Evolutionary conservation across 768 basidiomycete species (phyloP).

Genomic region (Trametes sanguinea): DNA sequence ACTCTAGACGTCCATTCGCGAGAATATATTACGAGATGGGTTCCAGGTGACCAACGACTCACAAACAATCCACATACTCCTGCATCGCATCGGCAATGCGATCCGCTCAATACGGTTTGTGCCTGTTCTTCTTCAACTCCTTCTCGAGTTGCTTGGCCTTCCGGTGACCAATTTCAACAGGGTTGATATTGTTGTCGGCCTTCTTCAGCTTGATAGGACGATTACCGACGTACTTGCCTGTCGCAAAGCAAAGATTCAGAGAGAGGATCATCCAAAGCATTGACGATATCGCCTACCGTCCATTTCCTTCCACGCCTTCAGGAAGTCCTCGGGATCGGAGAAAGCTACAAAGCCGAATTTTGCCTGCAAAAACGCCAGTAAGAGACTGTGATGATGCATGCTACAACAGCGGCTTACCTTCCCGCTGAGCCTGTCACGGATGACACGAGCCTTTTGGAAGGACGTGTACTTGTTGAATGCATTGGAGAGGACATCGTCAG

Average conservation of each 20-base stretch:
- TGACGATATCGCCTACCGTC: slow-evolving; percentile 63
- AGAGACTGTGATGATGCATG: slow-evolving; percentile 11
- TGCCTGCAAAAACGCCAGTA: slow-evolving; percentile 52
- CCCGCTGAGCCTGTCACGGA: slow-evolving; percentile 89
- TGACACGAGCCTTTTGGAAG: slow-evolving; percentile 94
- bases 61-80: slow-evolving; percentile 14
- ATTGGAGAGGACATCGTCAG: slow-evolving; percentile 89
- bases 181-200: slow-evolving; percentile 84
- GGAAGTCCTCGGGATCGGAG: slow-evolving; percentile 96
- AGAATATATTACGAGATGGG: no score
- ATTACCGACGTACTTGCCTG: slow-evolving; percentile 98
- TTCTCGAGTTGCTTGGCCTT: slow-evolving; percentile 91
- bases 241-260: background rate
- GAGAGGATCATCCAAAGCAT: background rate
- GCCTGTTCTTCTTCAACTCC: slow-evolving; percentile 84
- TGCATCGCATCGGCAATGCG: background rate
- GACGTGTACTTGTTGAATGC: slow-evolving; percentile 93
- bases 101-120: slow-evolving; percentile 69
- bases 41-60: background rate
- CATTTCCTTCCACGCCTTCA: slow-evolving; percentile 99
- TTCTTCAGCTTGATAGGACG: slow-evolving; percentile 96
- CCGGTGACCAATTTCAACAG: slow-evolving; percentile 90
- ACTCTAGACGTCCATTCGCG: background rate
- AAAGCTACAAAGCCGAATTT: slow-evolving; percentile 98
- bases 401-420: slow-evolving; percentile 59